Evolutionary conservation across 2,329 filamentous ascomycete species (phyloP).

Genomic region (Diplodia intermedia): DNA sequence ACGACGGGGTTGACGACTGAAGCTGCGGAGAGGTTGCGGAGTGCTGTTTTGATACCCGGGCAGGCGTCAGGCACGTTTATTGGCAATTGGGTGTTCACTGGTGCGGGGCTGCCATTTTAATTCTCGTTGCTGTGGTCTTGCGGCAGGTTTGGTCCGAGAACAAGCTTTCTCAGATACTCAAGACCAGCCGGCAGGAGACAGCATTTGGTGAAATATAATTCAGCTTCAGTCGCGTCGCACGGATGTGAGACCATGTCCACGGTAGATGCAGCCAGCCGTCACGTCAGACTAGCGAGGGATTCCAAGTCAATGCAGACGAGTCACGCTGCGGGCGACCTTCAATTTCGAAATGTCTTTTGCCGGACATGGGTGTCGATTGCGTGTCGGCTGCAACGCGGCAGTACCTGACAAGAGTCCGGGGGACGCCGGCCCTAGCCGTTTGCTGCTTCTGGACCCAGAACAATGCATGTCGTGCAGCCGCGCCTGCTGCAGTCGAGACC

Average conservation of each 20-base stretch:
- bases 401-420: slow-evolving; percentile 28
- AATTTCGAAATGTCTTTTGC: background rate
- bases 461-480: background rate
- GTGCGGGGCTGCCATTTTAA: background rate
- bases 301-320: background rate
- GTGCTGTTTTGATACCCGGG: slow-evolving; percentile 32
- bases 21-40: background rate
- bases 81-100: slow-evolving; percentile 10
- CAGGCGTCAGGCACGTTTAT: slow-evolving; percentile 30
- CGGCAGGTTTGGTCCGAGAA: background rate
- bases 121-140: background rate
- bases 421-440: background rate
- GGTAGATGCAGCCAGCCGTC: background rate
- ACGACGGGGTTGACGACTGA: slow-evolving; percentile 48
- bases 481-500: background rate
- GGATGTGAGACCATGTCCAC: background rate
- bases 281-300: background rate
- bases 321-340: slow-evolving; percentile 10
- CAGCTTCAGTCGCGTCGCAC: background rate
- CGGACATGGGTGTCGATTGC: background rate
- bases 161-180: background rate
- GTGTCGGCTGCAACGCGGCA: slow-evolving; percentile 11
- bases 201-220: background rate
- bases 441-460: background rate
- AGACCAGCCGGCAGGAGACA: background rate